Conservation (phyloP, 1,284 basidiomycete species). For the Sporisorium reilianum region DNA sequence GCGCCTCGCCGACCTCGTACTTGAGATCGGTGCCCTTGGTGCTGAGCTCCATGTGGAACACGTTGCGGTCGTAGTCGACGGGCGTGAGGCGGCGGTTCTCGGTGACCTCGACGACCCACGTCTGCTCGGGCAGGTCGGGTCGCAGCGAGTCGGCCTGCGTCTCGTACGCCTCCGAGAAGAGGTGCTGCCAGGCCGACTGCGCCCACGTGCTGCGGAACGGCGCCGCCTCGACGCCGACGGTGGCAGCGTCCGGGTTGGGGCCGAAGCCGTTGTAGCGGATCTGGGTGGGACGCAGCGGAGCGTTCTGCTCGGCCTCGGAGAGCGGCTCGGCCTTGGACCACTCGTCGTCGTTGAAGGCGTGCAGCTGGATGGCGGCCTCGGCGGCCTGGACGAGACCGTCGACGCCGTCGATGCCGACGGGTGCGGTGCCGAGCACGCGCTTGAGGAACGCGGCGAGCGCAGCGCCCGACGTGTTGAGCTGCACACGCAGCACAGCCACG, state of each 20-base stretch:
- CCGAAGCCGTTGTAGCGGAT: conserved; percentile 64
- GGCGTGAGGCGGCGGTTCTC: conserved; percentile 96
- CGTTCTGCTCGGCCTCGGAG: conserved; percentile 57
- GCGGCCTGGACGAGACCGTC: conserved; percentile 56
- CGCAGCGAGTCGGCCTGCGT: conserved; percentile 70
- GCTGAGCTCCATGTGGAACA: conserved; percentile 98
- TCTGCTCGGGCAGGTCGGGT: conserved; percentile 89
- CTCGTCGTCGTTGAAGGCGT: conserved; percentile 49
- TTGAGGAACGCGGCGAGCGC: conserved; percentile 49
- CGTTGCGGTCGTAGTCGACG: conserved; percentile 94
- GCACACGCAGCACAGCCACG: conserved; percentile 53
- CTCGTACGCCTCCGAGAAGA: conserved; percentile 69
- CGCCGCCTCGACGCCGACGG: conserved; percentile 48
- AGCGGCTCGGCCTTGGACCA: conserved; percentile 58
- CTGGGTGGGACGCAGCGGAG: conserved; percentile 54
- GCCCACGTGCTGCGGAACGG: conserved; percentile 63
- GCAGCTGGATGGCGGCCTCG: conserved; percentile 51
- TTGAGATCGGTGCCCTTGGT: conserved; percentile 90
- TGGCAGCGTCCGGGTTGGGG: conserved; percentile 52
- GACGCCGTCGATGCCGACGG: conserved; percentile 60
- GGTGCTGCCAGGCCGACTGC: conserved; percentile 66
- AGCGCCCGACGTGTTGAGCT: conserved; percentile 52
- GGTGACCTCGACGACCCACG: conserved; percentile 90
- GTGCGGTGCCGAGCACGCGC: conserved; percentile 59
- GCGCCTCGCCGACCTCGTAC: conserved; percentile 95